Base-by-base conservation (phyloP, 1,284 basidiomycete genomes). In the Ustilago trichophora region DNA sequence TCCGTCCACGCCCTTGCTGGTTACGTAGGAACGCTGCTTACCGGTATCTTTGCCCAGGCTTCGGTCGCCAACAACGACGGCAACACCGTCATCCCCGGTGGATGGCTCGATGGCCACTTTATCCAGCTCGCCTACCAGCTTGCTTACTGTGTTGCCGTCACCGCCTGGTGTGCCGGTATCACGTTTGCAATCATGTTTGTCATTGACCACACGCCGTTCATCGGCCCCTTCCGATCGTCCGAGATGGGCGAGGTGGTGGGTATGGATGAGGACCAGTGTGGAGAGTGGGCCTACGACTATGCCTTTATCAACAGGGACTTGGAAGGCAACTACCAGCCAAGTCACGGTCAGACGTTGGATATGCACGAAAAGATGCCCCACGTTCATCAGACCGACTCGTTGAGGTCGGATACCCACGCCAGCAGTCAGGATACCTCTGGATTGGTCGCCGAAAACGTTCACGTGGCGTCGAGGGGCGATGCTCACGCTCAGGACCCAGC, bases 91-190 rank as follows among this genome's bases (percentile, higher is more conserved):
- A 85, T 88, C 47, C 70, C 77, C 3, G 90, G 90, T 31, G 90
- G 91, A 35, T 91, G 89, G 89, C 74, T 91, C 16, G 77, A 82
- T 29, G 85, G 84, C 52, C 85, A 91, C 83, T 91, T 85, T 83
- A 87, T 88, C 64, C 90, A 88, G 73, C 84, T 94, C 7, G 90
- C 89, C 74, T 90, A 91, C 65, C 93, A 96, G 77, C 83, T 94
- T 60, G 88, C 88, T 4, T 95, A 92, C 83, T 85, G 91, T 66
- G 59, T 68, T 15, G 87, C 85, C 63, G 91, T 91, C 19, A 86
- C 87, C 7, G 85, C 73, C 3, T 87, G 85, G 84, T 85, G 85
- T 4, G 85, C 83, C 53, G 83, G 83, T 58, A 81, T 86, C 51
- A 85, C 85, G 31, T 84, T 83, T 56, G 75, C 77, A 31, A 83